Conservation (phyloP, 805 yeast genomes). For the Nakazawaea siamensis region DNA sequence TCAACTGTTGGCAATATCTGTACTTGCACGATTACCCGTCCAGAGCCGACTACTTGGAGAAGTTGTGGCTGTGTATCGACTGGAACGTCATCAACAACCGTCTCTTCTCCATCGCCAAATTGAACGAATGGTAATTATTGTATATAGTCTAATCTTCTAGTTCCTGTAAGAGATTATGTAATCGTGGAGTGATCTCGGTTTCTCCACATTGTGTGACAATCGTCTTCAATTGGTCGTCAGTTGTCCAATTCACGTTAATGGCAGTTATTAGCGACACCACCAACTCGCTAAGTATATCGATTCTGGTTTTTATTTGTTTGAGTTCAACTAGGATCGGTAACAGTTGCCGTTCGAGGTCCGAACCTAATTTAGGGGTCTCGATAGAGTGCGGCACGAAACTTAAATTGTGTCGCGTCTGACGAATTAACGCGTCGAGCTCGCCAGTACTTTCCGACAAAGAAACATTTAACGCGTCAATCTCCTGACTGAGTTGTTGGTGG, state of each 20-base stretch:
- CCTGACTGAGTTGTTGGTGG: constrained; percentile 4
- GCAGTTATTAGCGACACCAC: constrained; percentile 25
- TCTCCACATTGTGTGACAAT: constrained; percentile 14
- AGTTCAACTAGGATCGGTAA: too few relatives aligned
- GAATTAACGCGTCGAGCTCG: too few relatives aligned
- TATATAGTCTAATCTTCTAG: not conserved
- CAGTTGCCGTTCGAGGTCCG: constrained; percentile 9
- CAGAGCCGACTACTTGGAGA: constrained; percentile 63
- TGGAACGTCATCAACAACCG: constrained; percentile 68
- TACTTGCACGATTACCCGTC: constrained; percentile 85
- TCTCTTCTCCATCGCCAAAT: constrained; percentile 17
- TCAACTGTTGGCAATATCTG: constrained; percentile 88
- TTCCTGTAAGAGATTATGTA: not conserved
- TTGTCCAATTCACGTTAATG: constrained; percentile 23
- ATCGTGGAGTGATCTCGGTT: constrained; percentile 11
- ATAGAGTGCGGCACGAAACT: not conserved
- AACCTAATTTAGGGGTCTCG: not conserved
- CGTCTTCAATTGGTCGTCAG: constrained; percentile 19
- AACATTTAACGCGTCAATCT: constrained; percentile 5
- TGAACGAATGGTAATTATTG: constrained; percentile 3
- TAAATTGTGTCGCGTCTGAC: not conserved
- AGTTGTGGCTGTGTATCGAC: constrained; percentile 70
- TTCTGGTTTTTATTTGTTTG: constrained; percentile 14
- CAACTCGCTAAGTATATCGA: constrained; percentile 16
- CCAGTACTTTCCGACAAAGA: too few relatives aligned